Base-by-base conservation (phyloP, 2,329 filamentous ascomycete species). In the Trichoderma koningii region DNA sequence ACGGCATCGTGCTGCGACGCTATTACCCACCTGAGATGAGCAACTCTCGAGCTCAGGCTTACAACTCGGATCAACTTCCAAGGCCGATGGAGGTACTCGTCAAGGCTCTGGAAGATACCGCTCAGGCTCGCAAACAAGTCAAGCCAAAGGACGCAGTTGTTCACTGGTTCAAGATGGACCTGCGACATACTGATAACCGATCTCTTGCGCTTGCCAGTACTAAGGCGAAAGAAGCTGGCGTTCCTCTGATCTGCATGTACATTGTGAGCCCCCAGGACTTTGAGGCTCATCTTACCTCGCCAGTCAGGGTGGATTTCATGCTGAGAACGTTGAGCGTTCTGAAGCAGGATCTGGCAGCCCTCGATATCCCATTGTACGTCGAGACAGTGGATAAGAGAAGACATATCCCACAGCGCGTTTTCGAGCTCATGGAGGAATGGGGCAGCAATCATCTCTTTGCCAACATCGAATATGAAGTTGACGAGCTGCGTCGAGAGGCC, bases 391-490 rank as follows among this genome's bases (percentile, higher is more conserved):
- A 87, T 61, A 85, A 86, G 70, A 81, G 93, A 41, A 88, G 82
- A 68, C 76, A 81, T 1, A 81, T 95, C 0, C 84, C 88, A 0
- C 75, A 74, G 1, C 81, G 87, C 4, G 80, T 97, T 10, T 70
- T 90, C 2, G 83, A 88, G 59, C 78, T 93, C 47, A 85, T 90
- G 74, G 79, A 85, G 34, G 79, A 86, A 67, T 97, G 92, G 92
- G 85, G 85, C 0, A 89, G 86, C 0, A 88, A 82, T 55, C 90
- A 95, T 71, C 69, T 97, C 2, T 96, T 87, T 71, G 87, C 90
- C 55, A 97, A 96, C 73, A 86, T 93, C 65, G 93, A 97, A 74
- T 97, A 96, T 71, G 93, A 97, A 75, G 92, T 96, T 0, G 93
- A 97, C 73, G 93, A 97, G 77, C 77, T 97, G 65, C 82, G 93